Percentiles rank a stretch among this genome's conserved stretches.
phyloP scores from a whole-genome alignment of 805 yeast species.

The Geotrichum ghanense region DNA sequence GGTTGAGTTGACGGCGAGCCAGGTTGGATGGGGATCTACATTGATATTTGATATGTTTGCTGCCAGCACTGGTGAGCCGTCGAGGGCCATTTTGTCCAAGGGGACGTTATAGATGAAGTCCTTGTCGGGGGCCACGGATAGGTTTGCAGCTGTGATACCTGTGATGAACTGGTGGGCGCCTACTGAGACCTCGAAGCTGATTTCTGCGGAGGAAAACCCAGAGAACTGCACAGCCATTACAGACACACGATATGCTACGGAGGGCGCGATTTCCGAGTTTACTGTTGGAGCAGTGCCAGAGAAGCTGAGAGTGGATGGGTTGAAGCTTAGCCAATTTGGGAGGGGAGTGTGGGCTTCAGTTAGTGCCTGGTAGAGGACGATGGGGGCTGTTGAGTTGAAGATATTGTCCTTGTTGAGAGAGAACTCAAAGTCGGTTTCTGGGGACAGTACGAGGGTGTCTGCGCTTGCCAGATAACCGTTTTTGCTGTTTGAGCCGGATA shows the following conservation, averaged over 20 bases:
- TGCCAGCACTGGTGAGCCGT: conserved; percentile 37
- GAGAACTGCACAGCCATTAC: conserved; percentile 69
- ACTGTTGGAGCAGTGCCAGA: conserved; percentile 83
- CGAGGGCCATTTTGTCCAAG: conserved; percentile 48
- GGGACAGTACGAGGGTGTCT: conserved; percentile 60
- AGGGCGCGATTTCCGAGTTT: conserved; percentile 82
- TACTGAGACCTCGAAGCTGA: conserved; percentile 59
- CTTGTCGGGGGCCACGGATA: conserved; percentile 60
- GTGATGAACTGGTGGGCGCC: conserved; percentile 85
- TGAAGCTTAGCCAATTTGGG: conserved; percentile 81
- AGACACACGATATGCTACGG: conserved; percentile 53
- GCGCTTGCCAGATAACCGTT: conserved; percentile 66
- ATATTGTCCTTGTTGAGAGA: conserved; percentile 50
- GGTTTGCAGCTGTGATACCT: conserved; percentile 41
- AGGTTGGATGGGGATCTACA: conserved; percentile 31
- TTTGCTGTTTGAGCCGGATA: conserved; percentile 43
- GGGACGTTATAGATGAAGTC: conserved; percentile 50
- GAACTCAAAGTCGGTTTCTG: conserved; percentile 56
- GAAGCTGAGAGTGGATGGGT: conserved; percentile 50
- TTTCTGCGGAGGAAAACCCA: conserved; percentile 63
- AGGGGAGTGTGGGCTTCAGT: conserved; percentile 76
- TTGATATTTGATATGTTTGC: conserved; percentile 45
- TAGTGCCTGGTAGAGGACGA: conserved; percentile 67
- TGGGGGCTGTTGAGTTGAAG: conserved; percentile 32
- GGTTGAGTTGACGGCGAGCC: conserved; percentile 54